Conservation (phyloP, 352 stramenopile species). For the Globisporangium splendens region DNA sequence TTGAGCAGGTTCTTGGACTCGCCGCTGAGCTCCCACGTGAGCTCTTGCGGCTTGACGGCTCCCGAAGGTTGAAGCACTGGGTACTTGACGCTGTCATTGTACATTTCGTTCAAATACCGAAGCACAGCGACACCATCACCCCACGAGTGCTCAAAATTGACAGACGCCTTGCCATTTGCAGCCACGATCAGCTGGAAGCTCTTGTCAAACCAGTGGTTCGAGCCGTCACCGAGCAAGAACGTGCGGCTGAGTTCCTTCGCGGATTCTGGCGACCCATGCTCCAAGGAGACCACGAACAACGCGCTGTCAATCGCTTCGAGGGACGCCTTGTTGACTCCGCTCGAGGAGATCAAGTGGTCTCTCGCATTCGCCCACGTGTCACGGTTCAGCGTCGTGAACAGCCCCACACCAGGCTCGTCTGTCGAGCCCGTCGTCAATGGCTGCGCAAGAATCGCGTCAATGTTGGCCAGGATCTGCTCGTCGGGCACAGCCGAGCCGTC, state of each 20-base stretch:
- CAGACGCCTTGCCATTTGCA: conserved; percentile 71
- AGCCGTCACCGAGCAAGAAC: conserved; percentile 80
- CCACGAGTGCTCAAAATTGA: conserved; percentile 92
- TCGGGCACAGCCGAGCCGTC: conserved; percentile 58
- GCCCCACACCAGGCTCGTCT: conserved; percentile 50
- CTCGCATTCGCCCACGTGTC: conserved; percentile 78
- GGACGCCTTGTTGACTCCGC: conserved; percentile 56
- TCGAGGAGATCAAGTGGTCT: conserved; percentile 45
- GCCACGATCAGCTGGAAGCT: conserved; percentile 88
- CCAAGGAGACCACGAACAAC: conserved; percentile 80
- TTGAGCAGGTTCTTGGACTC: conserved; percentile 58
- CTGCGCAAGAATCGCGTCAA: conserved; percentile 79
- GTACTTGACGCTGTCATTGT: conserved; percentile 75
- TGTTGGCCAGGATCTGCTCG: conserved; percentile 78
- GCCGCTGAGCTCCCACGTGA: conserved; percentile 58
- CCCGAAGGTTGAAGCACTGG: conserved; percentile 44
- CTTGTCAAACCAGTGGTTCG: conserved; percentile 93
- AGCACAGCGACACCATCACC: conserved; percentile 86
- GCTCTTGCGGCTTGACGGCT: conserved; percentile 28
- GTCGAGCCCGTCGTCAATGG: conserved; percentile 37
- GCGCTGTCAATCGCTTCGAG: conserved; percentile 84
- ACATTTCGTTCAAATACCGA: conserved; percentile 88
- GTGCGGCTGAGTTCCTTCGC: conserved; percentile 60
- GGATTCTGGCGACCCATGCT: conserved; percentile 58
- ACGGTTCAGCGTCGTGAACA: conserved; percentile 82